Percentiles rank a stretch among this genome's conserved stretches.
Evolutionary conservation across 495 filamentous ascomycete species (phyloP).

Genomic region (Aspergillus leporis): DNA sequence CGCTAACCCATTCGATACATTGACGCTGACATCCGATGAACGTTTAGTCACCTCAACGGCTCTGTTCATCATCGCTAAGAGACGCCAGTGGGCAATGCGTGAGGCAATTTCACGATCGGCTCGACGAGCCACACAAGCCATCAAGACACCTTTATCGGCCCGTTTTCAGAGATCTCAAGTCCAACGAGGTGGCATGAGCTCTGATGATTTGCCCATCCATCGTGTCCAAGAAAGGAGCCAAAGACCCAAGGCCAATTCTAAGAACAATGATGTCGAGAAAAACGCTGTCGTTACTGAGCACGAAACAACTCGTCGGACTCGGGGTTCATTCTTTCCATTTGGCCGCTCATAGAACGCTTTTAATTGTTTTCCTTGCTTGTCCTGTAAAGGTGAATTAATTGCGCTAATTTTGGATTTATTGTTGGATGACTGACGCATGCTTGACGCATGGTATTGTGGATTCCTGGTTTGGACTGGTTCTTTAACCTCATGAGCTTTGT

Average conservation of each 20-base stretch:
- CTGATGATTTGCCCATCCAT: neutral
- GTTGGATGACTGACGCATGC: neutral
- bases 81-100: slow-evolving; percentile 53
- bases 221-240: neutral
- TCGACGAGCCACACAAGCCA: slow-evolving; percentile 38
- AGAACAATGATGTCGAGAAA: neutral
- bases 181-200: neutral
- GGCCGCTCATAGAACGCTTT: neutral
- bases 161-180: slow-evolving; percentile 19
- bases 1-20: neutral
- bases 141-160: slow-evolving; percentile 29
- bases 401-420: neutral
- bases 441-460: neutral
- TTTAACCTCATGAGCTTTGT: neutral
- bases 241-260: neutral
- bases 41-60: slow-evolving; percentile 41
- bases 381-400: neutral
- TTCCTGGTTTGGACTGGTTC: neutral
- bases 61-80: slow-evolving; percentile 54
- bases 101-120: slow-evolving; percentile 45
- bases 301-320: neutral
- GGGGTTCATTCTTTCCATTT: neutral
- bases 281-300: neutral
- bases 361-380: neutral
- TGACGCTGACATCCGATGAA: neutral